Percentiles rank a stretch among this genome's conserved stretches.
Conservation (phyloP, 176 grass and related monocot genomes). For the Eragrostis curvula region DNA sequence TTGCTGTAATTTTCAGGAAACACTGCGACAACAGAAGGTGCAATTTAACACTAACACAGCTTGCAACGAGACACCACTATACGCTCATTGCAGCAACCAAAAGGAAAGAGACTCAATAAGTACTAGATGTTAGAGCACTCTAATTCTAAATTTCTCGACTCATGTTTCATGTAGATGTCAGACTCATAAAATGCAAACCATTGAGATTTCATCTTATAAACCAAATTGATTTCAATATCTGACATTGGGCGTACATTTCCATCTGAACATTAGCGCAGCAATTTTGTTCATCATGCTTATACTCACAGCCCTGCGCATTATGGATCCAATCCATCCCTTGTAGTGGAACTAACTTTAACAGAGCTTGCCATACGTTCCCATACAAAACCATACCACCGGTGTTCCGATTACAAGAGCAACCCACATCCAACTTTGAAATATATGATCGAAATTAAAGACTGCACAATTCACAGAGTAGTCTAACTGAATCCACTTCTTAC, state of each 20-base stretch:
- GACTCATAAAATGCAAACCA: not conserved
- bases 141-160: not conserved
- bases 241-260: not conserved
- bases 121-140: not conserved
- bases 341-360: not conserved
- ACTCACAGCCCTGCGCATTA: not conserved
- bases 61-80: not conserved
- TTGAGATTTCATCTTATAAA: not conserved
- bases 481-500: not conserved
- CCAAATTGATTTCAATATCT: not conserved
- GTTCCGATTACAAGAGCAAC: not conserved
- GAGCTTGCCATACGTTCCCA: not conserved
- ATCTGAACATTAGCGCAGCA: not conserved
- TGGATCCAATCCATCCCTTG: not conserved
- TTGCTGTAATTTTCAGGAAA: slow-evolving; percentile 26
- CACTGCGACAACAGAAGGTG: not conserved
- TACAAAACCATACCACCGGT: not conserved
- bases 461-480: not conserved
- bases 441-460: too few species aligned
- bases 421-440: too few species aligned
- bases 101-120: not conserved
- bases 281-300: not conserved
- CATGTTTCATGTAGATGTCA: not conserved
- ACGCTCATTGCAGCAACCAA: not conserved
- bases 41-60: not conserved